A percentile compares a stretch with the other conserved stretches of the same genome.
These are phyloP conservation scores for Conticribra guillardii DNA, from an alignment of 108 stramenopile species.

Conservation along the genomic window DNA sequence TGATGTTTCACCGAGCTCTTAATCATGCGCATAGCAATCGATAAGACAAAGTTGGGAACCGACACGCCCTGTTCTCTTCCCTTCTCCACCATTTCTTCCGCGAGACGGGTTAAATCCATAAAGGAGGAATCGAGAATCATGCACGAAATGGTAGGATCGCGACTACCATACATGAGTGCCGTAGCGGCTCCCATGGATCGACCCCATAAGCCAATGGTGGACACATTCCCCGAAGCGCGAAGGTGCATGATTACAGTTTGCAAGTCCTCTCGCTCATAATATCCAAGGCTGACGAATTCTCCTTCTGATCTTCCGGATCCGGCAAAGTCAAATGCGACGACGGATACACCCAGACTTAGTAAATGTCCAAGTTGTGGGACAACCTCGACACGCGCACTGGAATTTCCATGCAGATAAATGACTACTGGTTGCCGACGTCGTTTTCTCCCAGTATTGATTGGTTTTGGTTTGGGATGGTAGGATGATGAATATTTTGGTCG, in stretches of 20 bases:
- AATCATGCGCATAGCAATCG: constrained; percentile 59
- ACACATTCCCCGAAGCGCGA: constrained; percentile 50
- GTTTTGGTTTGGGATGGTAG: background rate
- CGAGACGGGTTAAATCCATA: constrained; percentile 65
- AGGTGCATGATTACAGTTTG: constrained; percentile 55
- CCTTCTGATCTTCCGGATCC: constrained; percentile 81
- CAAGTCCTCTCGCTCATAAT: constrained; percentile 83
- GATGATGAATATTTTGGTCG: background rate
- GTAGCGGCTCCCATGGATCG: constrained; percentile 91
- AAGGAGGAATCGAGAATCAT: constrained; percentile 88
- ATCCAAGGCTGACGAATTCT: constrained; percentile 81
- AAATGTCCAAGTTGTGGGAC: constrained; percentile 88
- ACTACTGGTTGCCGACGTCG: constrained; percentile 62
- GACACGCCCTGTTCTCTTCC: constrained; percentile 57
- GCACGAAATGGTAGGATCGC: constrained; percentile 68
- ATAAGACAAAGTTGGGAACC: constrained; percentile 43
- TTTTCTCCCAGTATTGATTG: background rate
- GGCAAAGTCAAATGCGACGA: constrained; percentile 84
- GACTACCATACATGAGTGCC: constrained; percentile 79
- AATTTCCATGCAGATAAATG: constrained; percentile 96
- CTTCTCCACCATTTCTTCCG: constrained; percentile 76
- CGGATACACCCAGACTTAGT: constrained; percentile 67
- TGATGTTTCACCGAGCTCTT: constrained; percentile 54
- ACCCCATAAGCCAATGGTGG: constrained; percentile 84
- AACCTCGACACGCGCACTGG: constrained; percentile 87